These are phyloP conservation scores for Mycosarcoma mackinlayi DNA, from an alignment of 1,284 basidiomycete genomes.

Conservation along the genomic window DNA sequence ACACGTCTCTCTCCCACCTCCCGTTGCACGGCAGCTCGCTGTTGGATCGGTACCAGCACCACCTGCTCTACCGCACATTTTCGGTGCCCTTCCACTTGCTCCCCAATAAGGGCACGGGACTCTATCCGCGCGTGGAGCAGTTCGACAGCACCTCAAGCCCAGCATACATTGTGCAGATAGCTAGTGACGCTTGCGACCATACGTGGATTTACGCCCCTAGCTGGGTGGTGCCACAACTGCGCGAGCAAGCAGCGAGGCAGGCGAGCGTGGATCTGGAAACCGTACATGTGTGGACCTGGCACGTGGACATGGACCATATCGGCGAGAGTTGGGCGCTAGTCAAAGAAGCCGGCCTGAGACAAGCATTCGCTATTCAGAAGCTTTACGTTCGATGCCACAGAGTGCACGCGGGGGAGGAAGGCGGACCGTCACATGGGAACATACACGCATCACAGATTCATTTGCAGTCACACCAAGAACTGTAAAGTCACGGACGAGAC, in stretches of 20 bases:
- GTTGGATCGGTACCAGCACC: conserved; percentile 17
- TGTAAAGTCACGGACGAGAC: too few relatives aligned
- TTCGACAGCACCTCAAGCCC: conserved; percentile 2
- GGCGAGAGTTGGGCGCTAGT: conserved; percentile 10
- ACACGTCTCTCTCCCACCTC: conserved; percentile 11
- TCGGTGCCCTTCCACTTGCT: conserved; percentile 39
- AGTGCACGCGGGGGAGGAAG: neutral
- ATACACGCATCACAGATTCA: neutral
- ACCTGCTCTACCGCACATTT: conserved; percentile 49
- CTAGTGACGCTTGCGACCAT: conserved; percentile 6
- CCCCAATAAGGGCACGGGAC: conserved; percentile 7
- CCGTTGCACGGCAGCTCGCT: neutral
- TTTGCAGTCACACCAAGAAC: conserved; percentile 1
- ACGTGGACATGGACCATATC: conserved; percentile 51
- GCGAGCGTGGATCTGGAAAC: neutral
- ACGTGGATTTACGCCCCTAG: conserved; percentile 22
- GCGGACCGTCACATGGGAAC: too few relatives aligned
- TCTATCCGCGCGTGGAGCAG: conserved; percentile 10
- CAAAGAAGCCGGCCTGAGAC: neutral
- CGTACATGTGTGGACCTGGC: neutral
- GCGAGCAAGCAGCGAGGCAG: neutral
- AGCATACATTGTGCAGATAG: neutral
- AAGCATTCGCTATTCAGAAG: conserved; percentile 27
- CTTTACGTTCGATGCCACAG: conserved; percentile 9
- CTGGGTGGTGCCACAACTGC: conserved; percentile 4